Base-by-base conservation (phyloP, 805 yeast genomes). In the Saccharomycopsis babjevae region DNA sequence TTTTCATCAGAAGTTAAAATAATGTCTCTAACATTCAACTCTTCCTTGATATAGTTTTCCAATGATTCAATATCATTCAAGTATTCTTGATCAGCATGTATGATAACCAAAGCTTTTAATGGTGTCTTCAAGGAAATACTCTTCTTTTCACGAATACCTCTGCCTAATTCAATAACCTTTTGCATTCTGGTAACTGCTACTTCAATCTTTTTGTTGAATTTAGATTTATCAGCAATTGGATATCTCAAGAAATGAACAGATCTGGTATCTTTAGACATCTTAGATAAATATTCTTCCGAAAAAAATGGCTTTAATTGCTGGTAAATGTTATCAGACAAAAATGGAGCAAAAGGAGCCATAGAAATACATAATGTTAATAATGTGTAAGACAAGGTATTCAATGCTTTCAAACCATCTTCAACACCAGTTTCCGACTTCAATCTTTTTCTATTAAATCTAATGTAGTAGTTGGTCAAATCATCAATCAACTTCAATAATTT, bases 301-400 rank as follows among this genome's bases (percentile, higher is more conserved):
- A 86, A 86, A 67, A 76, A 83, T 56, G 76, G 77, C 70, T 79
- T 82, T 76, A 94, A 76, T 74, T 83, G 84, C 71, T 83, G 86
- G 77, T 92, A 94, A 68, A 94, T 88, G 69, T 83, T 83, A 70
- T 94, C 99, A 57, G 98, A 79, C 74, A 96, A 79, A 81, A 86
- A 96, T 66, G 99, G 99, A 59, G 98, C 92, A 77, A 94, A 94
- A 66, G 99, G 99, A 62, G 98, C 98, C 97, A 94, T 93, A 57
- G 97, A 96, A 72, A 97, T 85, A 58, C 84, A 86, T 70, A 94
- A 84, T 55, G 90, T 89, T 73, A 88, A 88, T 68, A 92, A 79
- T 39, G 94, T 96, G 73, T 91, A 97, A 61, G 92, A 85, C 74
- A 94, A 79, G 28, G 97, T 88, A 77, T 94, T 94, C 70, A 94